phyloP scores from a whole-genome alignment of 176 grass and related monocot genomes.

The Phragmites australis region DNA sequence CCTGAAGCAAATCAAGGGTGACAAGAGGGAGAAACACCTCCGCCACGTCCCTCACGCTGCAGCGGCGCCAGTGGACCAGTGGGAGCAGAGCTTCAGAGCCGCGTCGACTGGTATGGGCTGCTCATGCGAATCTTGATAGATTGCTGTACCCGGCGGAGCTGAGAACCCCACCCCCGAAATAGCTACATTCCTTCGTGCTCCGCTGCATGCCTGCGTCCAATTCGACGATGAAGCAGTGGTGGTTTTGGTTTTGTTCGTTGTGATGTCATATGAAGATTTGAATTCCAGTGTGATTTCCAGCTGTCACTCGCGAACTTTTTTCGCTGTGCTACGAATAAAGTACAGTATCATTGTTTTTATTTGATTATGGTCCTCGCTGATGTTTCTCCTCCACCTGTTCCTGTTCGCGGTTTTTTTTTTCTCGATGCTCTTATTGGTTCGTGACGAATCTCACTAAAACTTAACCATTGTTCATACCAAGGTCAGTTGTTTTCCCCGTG shows the following conservation, averaged over 20 bases:
- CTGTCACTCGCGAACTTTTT: neutral
- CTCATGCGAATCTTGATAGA: slow-evolving; percentile 42
- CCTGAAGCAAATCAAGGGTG: slow-evolving; percentile 79
- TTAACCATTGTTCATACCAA: too few relatives aligned
- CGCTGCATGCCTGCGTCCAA: neutral
- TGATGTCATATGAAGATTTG: neutral
- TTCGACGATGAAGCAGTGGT: neutral
- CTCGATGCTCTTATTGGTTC: too few relatives aligned
- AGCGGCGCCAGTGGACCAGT: slow-evolving; percentile 53
- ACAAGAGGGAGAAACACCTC: slow-evolving; percentile 93
- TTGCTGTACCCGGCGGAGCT: too few relatives aligned
- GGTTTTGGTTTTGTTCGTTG: neutral
- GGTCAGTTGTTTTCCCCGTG: too few relatives aligned
- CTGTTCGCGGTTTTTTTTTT: too few relatives aligned
- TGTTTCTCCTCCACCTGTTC: neutral
- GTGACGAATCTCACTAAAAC: too few relatives aligned
- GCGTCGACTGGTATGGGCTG: slow-evolving; percentile 45
- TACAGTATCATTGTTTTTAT: neutral
- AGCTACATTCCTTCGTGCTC: neutral
- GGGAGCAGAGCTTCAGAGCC: slow-evolving; percentile 72
- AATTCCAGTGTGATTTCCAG: neutral
- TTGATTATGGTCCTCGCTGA: neutral
- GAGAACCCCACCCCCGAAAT: neutral
- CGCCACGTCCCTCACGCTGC: slow-evolving; percentile 63
- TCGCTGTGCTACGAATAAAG: neutral